Base-by-base conservation (phyloP, 495 filamentous ascomycete species). In the Podospora pseudoanserina region DNA sequence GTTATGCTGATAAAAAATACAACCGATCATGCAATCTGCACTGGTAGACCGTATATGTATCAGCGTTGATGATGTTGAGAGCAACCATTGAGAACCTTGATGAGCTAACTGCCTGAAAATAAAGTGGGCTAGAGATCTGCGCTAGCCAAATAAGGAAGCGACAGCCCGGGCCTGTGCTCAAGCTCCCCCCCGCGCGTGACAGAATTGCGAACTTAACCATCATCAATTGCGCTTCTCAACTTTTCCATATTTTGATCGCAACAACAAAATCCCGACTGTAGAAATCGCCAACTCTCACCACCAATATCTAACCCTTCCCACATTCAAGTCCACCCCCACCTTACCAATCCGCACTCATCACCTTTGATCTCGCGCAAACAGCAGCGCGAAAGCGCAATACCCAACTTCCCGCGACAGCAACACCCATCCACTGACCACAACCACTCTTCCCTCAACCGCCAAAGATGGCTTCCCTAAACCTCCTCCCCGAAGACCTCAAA, bases 401-500 rank as follows among this genome's bases (percentile, higher is more conserved):
- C 55, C 55, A 58, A 23, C 15, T 11, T 4, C 18, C n/a, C 23
- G 3, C 30, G 30, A 32, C 27, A n/a, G 13, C 61, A 63, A 63
- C 34, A n/a, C 13, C 49, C 30, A 18, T 23, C n/a, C 6, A 9
- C 13, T 27, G 16, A 15, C 61, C 19, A 9, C 7, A 44, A 16
- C 61, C 19, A 30, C 28, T 7, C 19, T 26, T 32, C 60, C 30
- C 19, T 19, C 15, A 54, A 53, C 23, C 23, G 23, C 23, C 23
- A 61, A 72, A 44, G 57, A 87, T 86, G 85, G 75, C 82, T 26
- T 79, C 84, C 20, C 72, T 86, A 23, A 74, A 76, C 19, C 76
- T 87, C 30, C 76, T 67, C 18, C 79, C 78, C 60, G 88, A 90
- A 19, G 90, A 94, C 69, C 82, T 92, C 63, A 89, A 89, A 80